Evolutionary conservation across 768 basidiomycete genomes (phyloP).

Genomic region (Termitomyces sp.): DNA sequence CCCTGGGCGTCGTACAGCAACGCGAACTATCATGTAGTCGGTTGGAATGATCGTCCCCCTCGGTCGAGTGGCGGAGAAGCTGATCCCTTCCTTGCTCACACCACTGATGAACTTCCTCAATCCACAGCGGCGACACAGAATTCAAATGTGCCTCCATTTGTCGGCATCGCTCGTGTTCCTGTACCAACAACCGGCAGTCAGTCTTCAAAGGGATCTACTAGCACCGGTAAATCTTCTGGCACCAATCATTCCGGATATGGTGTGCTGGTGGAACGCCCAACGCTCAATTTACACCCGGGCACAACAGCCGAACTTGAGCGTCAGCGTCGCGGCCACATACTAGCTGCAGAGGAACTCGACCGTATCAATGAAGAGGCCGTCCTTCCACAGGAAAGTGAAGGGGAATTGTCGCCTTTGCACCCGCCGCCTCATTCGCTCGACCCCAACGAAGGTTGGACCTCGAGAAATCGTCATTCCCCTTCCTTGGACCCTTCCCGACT

Average conservation of each 20-base stretch:
- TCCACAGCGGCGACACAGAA: slow-evolving; percentile 14
- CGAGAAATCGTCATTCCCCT: slow-evolving; percentile 1
- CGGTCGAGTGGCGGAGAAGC: slow-evolving; percentile 64
- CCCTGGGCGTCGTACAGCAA: slow-evolving; percentile 12
- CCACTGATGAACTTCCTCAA: slow-evolving; percentile 14
- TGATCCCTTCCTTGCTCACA: slow-evolving; percentile 54
- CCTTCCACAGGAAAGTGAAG: slow-evolving; percentile 22
- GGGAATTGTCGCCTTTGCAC: slow-evolving; percentile 15
- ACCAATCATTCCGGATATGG: slow-evolving; percentile 41
- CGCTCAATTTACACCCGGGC: slow-evolving; percentile 27
- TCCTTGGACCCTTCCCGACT: background rate
- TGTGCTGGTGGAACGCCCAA: slow-evolving; percentile 34
- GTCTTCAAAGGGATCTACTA: slow-evolving; percentile 33
- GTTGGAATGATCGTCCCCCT: slow-evolving; percentile 58
- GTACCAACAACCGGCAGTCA: slow-evolving; percentile 30
- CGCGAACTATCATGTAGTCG: slow-evolving; percentile 21
- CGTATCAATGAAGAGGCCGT: slow-evolving; percentile 30
- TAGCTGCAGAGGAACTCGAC: slow-evolving; percentile 31
- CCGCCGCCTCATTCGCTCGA: slow-evolving; percentile 29
- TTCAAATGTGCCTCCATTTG: slow-evolving; percentile 16
- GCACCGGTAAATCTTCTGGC: slow-evolving; percentile 30
- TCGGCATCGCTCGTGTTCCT: slow-evolving; percentile 33
- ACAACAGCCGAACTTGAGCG: slow-evolving; percentile 26
- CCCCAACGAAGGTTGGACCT: slow-evolving; percentile 7
- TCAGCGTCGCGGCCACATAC: slow-evolving; percentile 25